Conservation (phyloP, 768 basidiomycete species). For the Xerocomellus amylosporus region DNA sequence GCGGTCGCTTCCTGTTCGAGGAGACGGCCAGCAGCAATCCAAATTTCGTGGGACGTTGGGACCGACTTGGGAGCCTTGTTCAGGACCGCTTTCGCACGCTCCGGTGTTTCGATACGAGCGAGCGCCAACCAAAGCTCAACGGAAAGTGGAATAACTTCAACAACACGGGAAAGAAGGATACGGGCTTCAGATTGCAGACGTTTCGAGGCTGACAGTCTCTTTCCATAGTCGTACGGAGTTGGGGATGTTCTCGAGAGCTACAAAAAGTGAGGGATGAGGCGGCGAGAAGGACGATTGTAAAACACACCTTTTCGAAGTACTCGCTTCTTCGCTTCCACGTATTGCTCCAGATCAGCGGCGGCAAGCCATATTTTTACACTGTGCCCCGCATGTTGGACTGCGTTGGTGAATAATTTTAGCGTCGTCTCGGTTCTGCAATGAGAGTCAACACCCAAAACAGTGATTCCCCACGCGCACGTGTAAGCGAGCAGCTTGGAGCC, state of each 20-base stretch:
- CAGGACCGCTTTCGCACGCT: constrained; percentile 86
- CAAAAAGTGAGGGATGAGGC: background rate
- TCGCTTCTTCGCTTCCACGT: constrained; percentile 81
- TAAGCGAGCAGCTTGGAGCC: constrained; percentile 92
- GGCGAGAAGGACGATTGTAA: background rate
- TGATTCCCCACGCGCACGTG: constrained; percentile 58
- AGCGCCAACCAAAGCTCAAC: constrained; percentile 98
- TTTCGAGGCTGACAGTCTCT: constrained; percentile 94
- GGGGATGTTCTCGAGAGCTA: constrained; percentile 95
- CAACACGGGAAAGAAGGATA: constrained; percentile 88
- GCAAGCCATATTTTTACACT: constrained; percentile 97
- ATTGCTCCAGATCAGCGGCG: constrained; percentile 86
- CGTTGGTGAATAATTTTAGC: constrained; percentile 95
- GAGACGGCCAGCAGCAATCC: constrained; percentile 94
- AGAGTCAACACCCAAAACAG: background rate
- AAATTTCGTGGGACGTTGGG: constrained; percentile 96
- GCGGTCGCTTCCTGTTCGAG: constrained; percentile 78
- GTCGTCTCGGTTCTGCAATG: constrained; percentile 75
- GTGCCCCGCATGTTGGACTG: constrained; percentile 91
- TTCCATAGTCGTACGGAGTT: constrained; percentile 98
- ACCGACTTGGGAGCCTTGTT: constrained; percentile 94
- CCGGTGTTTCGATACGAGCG: constrained; percentile 92
- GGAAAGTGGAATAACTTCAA: constrained; percentile 93
- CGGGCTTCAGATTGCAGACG: constrained; percentile 85
- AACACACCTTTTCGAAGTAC: constrained; percentile 84